Conservation (phyloP, 805 yeast species). For the Candida cerambycidarum region DNA sequence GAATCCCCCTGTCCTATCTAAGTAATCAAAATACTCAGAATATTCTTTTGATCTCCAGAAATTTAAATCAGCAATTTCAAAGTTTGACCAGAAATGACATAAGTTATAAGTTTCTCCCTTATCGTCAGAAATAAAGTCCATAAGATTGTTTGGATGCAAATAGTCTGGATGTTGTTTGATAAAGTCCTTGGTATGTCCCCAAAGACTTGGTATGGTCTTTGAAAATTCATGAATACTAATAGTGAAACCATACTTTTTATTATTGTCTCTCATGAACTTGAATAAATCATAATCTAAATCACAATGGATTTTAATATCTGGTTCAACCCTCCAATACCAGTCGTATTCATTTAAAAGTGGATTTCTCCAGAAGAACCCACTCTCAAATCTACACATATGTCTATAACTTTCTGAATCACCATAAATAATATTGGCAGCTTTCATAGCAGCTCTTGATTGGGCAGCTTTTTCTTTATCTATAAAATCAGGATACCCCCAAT, state of each 20-base stretch:
- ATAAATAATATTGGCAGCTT: slow-evolving; percentile 46
- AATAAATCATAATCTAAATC: slow-evolving; percentile 65
- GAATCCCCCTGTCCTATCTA: slow-evolving; percentile 73
- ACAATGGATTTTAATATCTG: slow-evolving; percentile 60
- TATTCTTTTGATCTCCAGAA: slow-evolving; percentile 63
- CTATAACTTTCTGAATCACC: slow-evolving; percentile 64
- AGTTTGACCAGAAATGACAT: slow-evolving; percentile 84
- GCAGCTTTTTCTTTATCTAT: slow-evolving; percentile 45
- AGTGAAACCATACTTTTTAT: slow-evolving; percentile 66
- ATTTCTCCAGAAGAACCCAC: slow-evolving; percentile 62
- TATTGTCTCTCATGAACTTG: slow-evolving; percentile 53
- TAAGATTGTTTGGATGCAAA: slow-evolving; percentile 16
- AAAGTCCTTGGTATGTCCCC: slow-evolving; percentile 53
- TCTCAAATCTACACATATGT: slow-evolving; percentile 59
- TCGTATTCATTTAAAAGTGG: slow-evolving; percentile 55
- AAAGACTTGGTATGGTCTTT: slow-evolving; percentile 61
- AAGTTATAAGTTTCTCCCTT: slow-evolving; percentile 46
- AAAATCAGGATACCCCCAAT: slow-evolving; percentile 71
- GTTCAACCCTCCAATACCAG: slow-evolving; percentile 79
- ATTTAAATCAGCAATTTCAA: slow-evolving; percentile 71
- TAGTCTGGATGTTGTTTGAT: slow-evolving; percentile 27
- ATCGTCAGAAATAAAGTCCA: slow-evolving; percentile 16
- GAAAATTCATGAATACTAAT: slow-evolving; percentile 62
- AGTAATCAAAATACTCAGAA: slow-evolving; percentile 55
- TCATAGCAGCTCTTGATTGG: slow-evolving; percentile 45